Base-by-base conservation (phyloP, 2,329 filamentous ascomycete genomes). In the Fusarium redolens region DNA sequence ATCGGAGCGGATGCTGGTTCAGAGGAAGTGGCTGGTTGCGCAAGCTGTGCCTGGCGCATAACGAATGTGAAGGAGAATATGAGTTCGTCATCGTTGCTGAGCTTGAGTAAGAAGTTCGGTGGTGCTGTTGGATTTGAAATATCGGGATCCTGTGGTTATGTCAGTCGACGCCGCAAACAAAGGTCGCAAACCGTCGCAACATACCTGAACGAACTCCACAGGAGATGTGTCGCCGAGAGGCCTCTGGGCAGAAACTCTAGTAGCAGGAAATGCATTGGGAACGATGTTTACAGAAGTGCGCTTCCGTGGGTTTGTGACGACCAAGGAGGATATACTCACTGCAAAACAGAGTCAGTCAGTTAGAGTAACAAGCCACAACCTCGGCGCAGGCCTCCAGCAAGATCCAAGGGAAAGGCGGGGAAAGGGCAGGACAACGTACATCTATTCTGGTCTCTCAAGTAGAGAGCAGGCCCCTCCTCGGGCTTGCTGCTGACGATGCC, bases 21-120 rank as follows among this genome's bases (percentile, higher is more conserved):
- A 41, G 86, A 84, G 30, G 88, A 84, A 83, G 75, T 61, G 20
- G 61, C 48, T 22, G 70, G 84, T 84, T 75, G 84, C 57, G 64
- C 63, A 82, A 63, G 82, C 83, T 61, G 82, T 77, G 83, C 80
- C 79, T 91, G 85, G 78, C 90, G 85, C 73, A 97, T 87, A 72
- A 96, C 88, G 80, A 98, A 98, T 43, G 93, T 96, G 81, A 98
- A 99, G 77, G 92, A 94, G 83, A 99, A 97, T 74, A 91, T 90
- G 61, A 99, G 90, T 75, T 99, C 96, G 75, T 98, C 96, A 75
- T 97, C 95, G 83, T 95, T 96, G 75, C 87, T 90, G 37, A 99
- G 86, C 80, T 97, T 96, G 65, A 98, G 86, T 56, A 99, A 89
- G 81, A 98, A 97, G 67, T 87, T 88, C 13, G 95, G 93, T 33